Base-by-base conservation (phyloP, 140 eudicot species). In the Erigeron philadelphicus region DNA sequence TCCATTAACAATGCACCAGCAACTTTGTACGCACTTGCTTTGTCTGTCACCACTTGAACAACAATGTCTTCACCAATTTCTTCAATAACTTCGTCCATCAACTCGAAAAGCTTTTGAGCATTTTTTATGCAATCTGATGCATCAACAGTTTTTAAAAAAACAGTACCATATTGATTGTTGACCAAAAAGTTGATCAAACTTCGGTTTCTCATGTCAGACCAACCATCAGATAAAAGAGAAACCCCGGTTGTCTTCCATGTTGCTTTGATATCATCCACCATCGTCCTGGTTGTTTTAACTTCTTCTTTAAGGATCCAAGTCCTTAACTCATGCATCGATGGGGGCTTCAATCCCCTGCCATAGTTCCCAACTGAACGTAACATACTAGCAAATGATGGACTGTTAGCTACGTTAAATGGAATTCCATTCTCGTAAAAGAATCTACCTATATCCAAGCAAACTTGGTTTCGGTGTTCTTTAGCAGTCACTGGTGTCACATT, bases 261-360 rank as follows among this genome's bases (percentile, higher is more conserved):
- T 59, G 49, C 68, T 59, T 58, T 71, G 6, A 71, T 60, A 12
- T 71, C 75, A 23, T 58, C 67, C 6, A 71, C 59, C 19, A 15
- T 59, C 45, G 3, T 8, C 1, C 13, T 57, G 12, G 60, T 71
- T 58, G 68, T 71, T 0, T 59, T 59, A 9, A 71, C 68, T 52
- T 72, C 70, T 61, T 72, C 49, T 23, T 70, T 19, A 11, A 72
- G 68, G 47, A 72, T 72, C 62, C 44, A 61, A 72, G 15, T 61
- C 68, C 61, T 49, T 41, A 72, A 60, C 61, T 72, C 70, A 16
- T 72, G 62, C 76, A 72, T 61, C 19, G 21, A 21, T 18, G 50
- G 71, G 6, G 64, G 11, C 58, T 72, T 40, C 11, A 72, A 8
- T 16, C 44, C 71, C 38, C 18, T 21, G 1, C 75, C 38, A 67